Evolutionary conservation across 495 filamentous ascomycete species (phyloP), one percentile per base, ranked within the genome.

Genomic region (Aspergillus panamensis): DNA sequence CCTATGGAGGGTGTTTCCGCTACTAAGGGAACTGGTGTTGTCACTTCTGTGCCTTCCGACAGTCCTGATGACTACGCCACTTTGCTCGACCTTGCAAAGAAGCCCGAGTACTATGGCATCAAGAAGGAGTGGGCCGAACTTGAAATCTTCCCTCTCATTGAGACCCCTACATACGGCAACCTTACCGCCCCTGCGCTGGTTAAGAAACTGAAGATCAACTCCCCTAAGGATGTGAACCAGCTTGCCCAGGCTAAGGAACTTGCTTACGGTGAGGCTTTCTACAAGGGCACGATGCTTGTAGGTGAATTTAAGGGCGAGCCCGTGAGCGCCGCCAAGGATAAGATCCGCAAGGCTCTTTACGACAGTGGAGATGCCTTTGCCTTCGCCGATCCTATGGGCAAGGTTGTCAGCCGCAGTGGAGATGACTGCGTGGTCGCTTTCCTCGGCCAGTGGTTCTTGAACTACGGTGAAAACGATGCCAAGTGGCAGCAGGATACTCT

Each of bases 241-340:
- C 84, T 97, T 14, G 87, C 87, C 21, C 87, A 97, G 77, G 94
- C 94, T 31, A 98, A 98, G 76, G 93, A 97, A 57, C 75, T 93
- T 48, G 94, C 94, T 5, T 98, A 98, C 77, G 95, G 91, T 70
- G 92, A 96, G 69, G 94, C 90, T n/a, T 97, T 90, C 79, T 98
- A 97, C 78, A 88, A 95, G 74, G 94, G 94, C 49, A 90, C 81
- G 42, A 94, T 98, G 90, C 71, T 90, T 40, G 80, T 89, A 53
- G 94, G 94, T 47, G 90, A 96, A 19, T 97, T 89, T 76, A 89
- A 87, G 72, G 94, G 92, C 29, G 82, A 91, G 73, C 79, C 89
- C 53, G 94, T 98, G 39, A 86, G 91, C 63, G 80, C 79, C 40
- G 92, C 86, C 19, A 98, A 98, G 76, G 84, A 87, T 31, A 89